A percentile compares a stretch with the other conserved stretches of the same genome.
These are phyloP conservation scores for Canavalia gladiata DNA, from an alignment of 306 rosid genomes.

Conservation along the genomic window DNA sequence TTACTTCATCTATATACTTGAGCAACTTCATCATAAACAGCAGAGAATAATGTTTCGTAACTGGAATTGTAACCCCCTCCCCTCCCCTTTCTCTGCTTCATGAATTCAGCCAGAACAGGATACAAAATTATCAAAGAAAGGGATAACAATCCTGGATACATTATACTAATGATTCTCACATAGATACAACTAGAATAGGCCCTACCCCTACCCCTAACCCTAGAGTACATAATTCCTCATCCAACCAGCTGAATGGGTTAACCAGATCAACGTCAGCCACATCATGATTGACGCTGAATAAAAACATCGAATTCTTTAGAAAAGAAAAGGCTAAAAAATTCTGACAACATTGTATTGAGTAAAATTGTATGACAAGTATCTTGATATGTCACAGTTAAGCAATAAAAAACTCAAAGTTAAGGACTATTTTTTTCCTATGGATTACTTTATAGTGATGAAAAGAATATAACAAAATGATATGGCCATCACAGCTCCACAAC, in stretches of 20 bases:
- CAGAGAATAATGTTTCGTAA: conserved; percentile 28
- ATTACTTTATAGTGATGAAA: conserved; percentile 1
- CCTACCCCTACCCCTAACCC: not conserved
- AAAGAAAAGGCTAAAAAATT: not conserved
- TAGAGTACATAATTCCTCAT: not conserved
- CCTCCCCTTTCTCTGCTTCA: not conserved
- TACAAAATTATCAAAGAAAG: conserved; percentile 25
- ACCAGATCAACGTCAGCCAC: conserved; percentile 11
- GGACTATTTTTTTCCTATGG: not conserved
- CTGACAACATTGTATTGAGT: not conserved
- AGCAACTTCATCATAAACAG: conserved; percentile 19
- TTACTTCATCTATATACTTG: conserved; percentile 5
- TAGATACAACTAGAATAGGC: conserved; percentile 3
- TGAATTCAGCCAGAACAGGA: conserved; percentile 9
- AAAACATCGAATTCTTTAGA: not conserved
- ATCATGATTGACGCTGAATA: conserved; percentile 9
- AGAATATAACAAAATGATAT: not conserved
- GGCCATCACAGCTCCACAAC: not conserved
- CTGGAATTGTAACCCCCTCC: conserved; percentile 1
- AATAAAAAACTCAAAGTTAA: not conserved
- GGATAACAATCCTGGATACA: not conserved
- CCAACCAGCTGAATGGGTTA: conserved; percentile 23
- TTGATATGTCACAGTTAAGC: not conserved
- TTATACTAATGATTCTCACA: conserved; percentile 18
- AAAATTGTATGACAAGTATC: not conserved